A percentile compares a stretch with the other conserved stretches of the same genome.
Evolutionary conservation across 208 protist genomes (phyloP).

Genomic region (Sergeia podlipaevii): DNA sequence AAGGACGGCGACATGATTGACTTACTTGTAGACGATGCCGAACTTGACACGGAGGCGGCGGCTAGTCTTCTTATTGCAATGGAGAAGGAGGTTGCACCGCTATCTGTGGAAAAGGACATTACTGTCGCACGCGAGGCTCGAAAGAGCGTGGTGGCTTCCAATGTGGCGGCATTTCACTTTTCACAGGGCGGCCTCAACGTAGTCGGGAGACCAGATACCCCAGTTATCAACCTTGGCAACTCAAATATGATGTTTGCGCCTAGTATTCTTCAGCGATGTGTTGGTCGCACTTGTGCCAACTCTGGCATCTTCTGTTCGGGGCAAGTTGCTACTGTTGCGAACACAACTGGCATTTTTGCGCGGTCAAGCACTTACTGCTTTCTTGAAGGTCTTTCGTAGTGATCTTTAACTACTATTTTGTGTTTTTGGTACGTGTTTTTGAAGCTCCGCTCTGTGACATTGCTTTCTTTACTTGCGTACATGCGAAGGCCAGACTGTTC

Average conservation of each 20-base stretch:
- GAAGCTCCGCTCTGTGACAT: no score
- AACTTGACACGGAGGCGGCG: slow-evolving; percentile 75
- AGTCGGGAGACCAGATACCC: slow-evolving; percentile 54
- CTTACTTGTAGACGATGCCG: slow-evolving; percentile 77
- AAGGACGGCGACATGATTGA: slow-evolving; percentile 27
- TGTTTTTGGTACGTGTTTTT: no score
- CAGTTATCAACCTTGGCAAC: slow-evolving; percentile 55
- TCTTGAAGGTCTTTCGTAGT: slow-evolving; percentile 61
- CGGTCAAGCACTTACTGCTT: slow-evolving; percentile 76
- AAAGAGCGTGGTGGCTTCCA: slow-evolving; percentile 65
- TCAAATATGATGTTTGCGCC: slow-evolving; percentile 52
- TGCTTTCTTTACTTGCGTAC: background rate
- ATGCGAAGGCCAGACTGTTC: slow-evolving; percentile 4
- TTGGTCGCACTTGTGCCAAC: slow-evolving; percentile 59
- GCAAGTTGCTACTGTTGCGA: slow-evolving; percentile 58
- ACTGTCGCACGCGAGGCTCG: slow-evolving; percentile 66
- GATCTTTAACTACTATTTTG: background rate
- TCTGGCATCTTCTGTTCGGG: slow-evolving; percentile 72
- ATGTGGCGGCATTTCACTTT: slow-evolving; percentile 70
- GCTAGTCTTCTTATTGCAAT: slow-evolving; percentile 56
- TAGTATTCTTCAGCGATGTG: slow-evolving; percentile 66
- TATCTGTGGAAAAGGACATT: slow-evolving; percentile 69
- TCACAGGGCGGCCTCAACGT: slow-evolving; percentile 80
- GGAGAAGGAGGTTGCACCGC: slow-evolving; percentile 40
- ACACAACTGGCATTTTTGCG: slow-evolving; percentile 48